These are phyloP conservation scores for Saccharata proteae DNA, from an alignment of 2,329 filamentous ascomycete genomes.

Conservation along the genomic window DNA sequence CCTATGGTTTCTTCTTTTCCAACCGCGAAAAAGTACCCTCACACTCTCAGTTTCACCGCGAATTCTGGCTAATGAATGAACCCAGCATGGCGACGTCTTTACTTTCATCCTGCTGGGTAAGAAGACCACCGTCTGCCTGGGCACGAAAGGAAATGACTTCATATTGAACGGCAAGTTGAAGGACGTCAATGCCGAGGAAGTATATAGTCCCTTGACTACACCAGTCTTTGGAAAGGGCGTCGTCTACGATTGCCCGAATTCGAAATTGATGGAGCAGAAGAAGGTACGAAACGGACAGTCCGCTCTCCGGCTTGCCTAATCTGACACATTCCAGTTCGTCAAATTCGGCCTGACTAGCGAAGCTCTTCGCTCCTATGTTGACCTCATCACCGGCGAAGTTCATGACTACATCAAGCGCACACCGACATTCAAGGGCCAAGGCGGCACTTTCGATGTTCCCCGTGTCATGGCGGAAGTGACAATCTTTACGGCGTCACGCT, in stretches of 20 bases:
- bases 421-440: constrained; percentile 53
- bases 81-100: constrained; percentile 74
- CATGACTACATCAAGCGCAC: constrained; percentile 58
- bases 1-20: constrained; percentile 69
- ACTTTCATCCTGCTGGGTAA: constrained; percentile 81
- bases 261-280: constrained; percentile 93
- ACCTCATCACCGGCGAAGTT: constrained; percentile 65
- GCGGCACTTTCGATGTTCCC: constrained; percentile 59
- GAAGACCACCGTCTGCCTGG: constrained; percentile 78
- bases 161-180: constrained; percentile 84
- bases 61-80: constrained; percentile 13
- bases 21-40: constrained; percentile 57
- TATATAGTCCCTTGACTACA: constrained; percentile 65
- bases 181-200: constrained; percentile 82
- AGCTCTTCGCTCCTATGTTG: constrained; percentile 64
- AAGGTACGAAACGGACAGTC: too few relatives aligned
- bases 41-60: neutral
- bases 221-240: constrained; percentile 73
- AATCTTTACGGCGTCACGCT: constrained; percentile 78
- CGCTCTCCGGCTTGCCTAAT: neutral
- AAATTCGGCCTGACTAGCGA: constrained; percentile 68
- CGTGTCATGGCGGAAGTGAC: constrained; percentile 75
- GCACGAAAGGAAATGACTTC: constrained; percentile 76
- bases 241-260: constrained; percentile 81
- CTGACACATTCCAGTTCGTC: constrained; percentile 47